Evolutionary conservation across 2,329 filamentous ascomycete genomes (phyloP).

Genomic region (Myriosclerotinia scirpicola): DNA sequence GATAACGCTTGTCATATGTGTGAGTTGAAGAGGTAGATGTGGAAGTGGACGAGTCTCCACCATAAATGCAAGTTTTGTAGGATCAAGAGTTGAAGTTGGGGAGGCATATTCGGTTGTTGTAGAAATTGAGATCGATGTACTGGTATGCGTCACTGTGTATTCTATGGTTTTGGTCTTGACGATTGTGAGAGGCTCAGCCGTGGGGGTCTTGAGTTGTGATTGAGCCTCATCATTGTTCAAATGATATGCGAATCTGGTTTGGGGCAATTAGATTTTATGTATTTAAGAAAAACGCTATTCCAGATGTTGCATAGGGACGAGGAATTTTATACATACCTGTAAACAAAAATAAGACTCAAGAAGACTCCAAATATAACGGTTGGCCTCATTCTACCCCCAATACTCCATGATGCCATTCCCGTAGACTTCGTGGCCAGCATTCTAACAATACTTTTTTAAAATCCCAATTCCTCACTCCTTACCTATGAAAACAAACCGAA

Average conservation of each 20-base stretch:
- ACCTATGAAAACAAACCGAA: not conserved
- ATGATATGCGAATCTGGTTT: conserved; percentile 7
- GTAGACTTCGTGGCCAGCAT: not conserved
- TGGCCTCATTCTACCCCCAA: conserved; percentile 4
- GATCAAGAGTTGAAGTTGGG: conserved; percentile 34
- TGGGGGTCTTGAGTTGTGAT: not conserved
- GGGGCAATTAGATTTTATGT: not conserved
- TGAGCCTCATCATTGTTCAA: conserved; percentile 1
- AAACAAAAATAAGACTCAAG: conserved; percentile 8
- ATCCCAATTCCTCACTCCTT: not conserved
- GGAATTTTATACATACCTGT: conserved; percentile 8
- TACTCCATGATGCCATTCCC: not conserved
- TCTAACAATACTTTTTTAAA: not conserved
- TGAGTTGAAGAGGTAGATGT: conserved; percentile 52
- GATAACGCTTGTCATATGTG: conserved; percentile 57
- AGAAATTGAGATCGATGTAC: not conserved
- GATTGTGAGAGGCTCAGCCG: conserved; percentile 1
- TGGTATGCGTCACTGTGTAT: conserved; percentile 7
- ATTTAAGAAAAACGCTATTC: too few species aligned
- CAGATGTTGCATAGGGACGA: too few species aligned
- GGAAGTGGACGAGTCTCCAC: conserved; percentile 54
- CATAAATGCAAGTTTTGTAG: conserved; percentile 50
- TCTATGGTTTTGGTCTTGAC: conserved; percentile 3
- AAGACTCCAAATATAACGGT: conserved; percentile 1
- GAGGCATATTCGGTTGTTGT: conserved; percentile 21